These are phyloP conservation scores for Colletotrichum eleusines DNA, from an alignment of 2,329 filamentous ascomycete species.

Conservation along the genomic window DNA sequence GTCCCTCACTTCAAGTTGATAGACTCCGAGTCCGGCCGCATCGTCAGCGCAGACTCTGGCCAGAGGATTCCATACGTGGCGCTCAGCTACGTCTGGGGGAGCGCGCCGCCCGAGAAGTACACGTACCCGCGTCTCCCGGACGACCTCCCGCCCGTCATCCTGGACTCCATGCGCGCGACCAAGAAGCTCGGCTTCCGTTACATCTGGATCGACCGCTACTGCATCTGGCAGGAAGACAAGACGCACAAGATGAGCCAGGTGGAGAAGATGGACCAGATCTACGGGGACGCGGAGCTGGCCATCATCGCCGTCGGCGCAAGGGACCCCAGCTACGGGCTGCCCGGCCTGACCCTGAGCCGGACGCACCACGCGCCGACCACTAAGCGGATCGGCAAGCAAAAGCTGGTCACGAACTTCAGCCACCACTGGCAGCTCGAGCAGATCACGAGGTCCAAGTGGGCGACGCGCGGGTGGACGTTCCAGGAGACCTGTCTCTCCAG, in stretches of 20 bases:
- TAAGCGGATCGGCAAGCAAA: slow-evolving; percentile 39
- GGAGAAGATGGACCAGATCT: slow-evolving; percentile 51
- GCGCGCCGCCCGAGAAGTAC: slow-evolving; percentile 10
- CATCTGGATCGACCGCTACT: slow-evolving; percentile 56
- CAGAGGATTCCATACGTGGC: slow-evolving; percentile 46
- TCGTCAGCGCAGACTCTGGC: slow-evolving; percentile 12
- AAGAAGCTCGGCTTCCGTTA: slow-evolving; percentile 52
- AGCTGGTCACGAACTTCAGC: slow-evolving; percentile 18
- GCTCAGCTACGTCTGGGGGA: slow-evolving; percentile 53
- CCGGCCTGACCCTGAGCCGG: slow-evolving; percentile 49
- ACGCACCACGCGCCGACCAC: slow-evolving; percentile 48
- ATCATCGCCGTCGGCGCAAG: slow-evolving; percentile 54
- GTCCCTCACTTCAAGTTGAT: slow-evolving; percentile 18
- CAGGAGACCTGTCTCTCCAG: slow-evolving; percentile 54
- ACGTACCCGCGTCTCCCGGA: slow-evolving; percentile 13
- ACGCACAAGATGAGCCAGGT: slow-evolving; percentile 51
- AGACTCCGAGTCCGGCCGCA: slow-evolving; percentile 13
- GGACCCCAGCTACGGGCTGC: slow-evolving; percentile 51
- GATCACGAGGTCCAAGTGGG: slow-evolving; percentile 53
- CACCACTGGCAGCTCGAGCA: slow-evolving; percentile 8
- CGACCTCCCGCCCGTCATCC: slow-evolving; percentile 15
- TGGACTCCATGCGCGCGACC: slow-evolving; percentile 48
- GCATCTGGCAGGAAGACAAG: slow-evolving; percentile 49
- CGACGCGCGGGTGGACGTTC: slow-evolving; percentile 55
- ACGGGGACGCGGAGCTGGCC: slow-evolving; percentile 52